Evolutionary conservation across 2,329 filamentous ascomycete species (phyloP).

Genomic region (Pestalotiopsis sp.): DNA sequence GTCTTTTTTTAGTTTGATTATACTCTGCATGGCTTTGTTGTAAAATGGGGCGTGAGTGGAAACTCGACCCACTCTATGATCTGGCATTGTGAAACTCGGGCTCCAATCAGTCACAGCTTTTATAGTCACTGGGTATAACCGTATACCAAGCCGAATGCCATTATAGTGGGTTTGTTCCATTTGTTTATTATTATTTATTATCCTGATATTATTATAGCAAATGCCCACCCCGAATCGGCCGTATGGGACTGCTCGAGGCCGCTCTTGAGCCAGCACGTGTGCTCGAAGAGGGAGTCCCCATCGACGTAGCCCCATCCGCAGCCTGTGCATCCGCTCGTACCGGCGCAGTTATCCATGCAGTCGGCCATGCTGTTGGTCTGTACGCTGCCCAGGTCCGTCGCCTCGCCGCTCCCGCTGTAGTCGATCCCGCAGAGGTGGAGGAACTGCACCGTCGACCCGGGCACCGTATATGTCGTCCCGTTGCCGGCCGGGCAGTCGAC

Average conservation of each 20-base stretch:
- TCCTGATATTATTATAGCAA: constrained; percentile 39
- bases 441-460: constrained; percentile 43
- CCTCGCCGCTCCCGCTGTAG: constrained; percentile 37
- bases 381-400: constrained; percentile 33
- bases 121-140: background rate
- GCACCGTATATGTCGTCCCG: constrained; percentile 45
- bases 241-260: constrained; percentile 34
- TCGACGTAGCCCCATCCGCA: constrained; percentile 47
- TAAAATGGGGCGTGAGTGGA: background rate
- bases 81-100: background rate
- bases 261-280: constrained; percentile 48
- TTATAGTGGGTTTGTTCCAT: constrained; percentile 13
- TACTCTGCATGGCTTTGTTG: too few species aligned
- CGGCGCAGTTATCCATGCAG: constrained; percentile 48
- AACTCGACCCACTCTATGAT: background rate
- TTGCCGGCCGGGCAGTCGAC: constrained; percentile 45
- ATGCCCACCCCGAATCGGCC: constrained; percentile 42
- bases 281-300: constrained; percentile 40
- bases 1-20: too few species aligned
- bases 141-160: background rate
- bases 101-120: too few species aligned
- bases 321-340: constrained; percentile 40
- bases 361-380: constrained; percentile 42
- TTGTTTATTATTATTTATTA: constrained; percentile 9
- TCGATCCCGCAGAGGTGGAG: constrained; percentile 48